Evolutionary conservation across 352 stramenopile genomes (phyloP).

Genomic region (Phytophthora pinifolia): DNA sequence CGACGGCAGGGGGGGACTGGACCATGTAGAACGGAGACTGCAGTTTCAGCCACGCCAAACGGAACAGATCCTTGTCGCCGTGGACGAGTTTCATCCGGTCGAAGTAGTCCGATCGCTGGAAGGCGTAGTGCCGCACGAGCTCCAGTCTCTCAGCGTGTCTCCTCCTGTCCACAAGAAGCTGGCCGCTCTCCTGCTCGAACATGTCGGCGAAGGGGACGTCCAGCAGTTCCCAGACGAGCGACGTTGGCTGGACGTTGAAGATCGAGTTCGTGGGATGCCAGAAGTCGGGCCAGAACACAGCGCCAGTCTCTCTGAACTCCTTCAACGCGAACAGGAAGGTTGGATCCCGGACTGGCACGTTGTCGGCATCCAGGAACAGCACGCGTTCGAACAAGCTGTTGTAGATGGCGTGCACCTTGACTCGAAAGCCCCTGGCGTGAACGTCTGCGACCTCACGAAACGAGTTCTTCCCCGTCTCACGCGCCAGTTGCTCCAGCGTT

Average conservation of each 20-base stretch:
- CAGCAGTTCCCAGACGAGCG: constrained; percentile 51
- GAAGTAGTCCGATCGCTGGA: constrained; percentile 26
- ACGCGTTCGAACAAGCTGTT: constrained; percentile 41
- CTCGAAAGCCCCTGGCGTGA: constrained; percentile 38
- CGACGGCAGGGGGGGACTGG: constrained; percentile 29
- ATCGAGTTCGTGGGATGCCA: constrained; percentile 57
- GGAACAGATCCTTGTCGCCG: constrained; percentile 59
- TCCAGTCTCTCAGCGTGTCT: constrained; percentile 27
- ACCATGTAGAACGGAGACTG: constrained; percentile 44
- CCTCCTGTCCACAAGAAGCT: constrained; percentile 43
- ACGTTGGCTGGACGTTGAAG: constrained; percentile 50
- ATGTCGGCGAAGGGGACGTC: constrained; percentile 44
- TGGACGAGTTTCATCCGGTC: constrained; percentile 37
- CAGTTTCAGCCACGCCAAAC: constrained; percentile 50
- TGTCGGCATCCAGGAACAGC: constrained; percentile 58
- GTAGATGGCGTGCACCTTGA: constrained; percentile 50
- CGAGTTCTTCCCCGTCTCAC: constrained; percentile 26
- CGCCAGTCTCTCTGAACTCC: constrained; percentile 39
- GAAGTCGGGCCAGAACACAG: constrained; percentile 70
- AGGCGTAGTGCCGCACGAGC: constrained; percentile 39
- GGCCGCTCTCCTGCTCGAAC: constrained; percentile 67
- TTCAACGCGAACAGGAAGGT: constrained; percentile 41
- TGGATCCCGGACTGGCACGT: constrained; percentile 42
- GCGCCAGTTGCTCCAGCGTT: constrained; percentile 25
- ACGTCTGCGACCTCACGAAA: constrained; percentile 26